These are phyloP conservation scores for Solanum acaule DNA, from an alignment of 257 asterid genomes.

Conservation along the genomic window DNA sequence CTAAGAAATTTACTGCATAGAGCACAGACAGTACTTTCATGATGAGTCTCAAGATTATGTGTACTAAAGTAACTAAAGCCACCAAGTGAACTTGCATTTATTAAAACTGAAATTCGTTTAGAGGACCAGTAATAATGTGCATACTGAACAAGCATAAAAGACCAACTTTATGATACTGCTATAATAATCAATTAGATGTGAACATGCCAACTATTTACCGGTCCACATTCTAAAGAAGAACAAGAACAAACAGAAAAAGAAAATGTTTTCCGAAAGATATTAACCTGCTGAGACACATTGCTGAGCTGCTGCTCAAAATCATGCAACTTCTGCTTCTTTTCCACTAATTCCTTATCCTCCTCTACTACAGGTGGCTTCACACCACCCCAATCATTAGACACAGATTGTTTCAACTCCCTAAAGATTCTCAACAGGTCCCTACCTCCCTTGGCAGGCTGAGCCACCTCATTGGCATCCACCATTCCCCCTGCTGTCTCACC, in stretches of 20 bases:
- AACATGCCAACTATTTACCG: background rate
- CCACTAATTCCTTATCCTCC: constrained; percentile 82
- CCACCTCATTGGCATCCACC: constrained; percentile 37
- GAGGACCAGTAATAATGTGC: background rate
- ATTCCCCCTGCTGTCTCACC: constrained; percentile 28
- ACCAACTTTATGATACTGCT: background rate
- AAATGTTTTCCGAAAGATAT: background rate
- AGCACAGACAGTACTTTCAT: background rate
- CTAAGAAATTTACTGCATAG: background rate
- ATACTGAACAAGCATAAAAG: background rate
- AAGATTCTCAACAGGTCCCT: constrained; percentile 65
- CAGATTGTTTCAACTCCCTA: constrained; percentile 85
- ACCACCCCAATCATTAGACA: constrained; percentile 88
- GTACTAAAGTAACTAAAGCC: background rate
- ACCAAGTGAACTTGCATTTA: background rate
- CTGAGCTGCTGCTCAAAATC: constrained; percentile 79
- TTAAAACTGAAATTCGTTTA: background rate
- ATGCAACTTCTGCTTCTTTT: constrained; percentile 59
- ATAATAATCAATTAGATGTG: background rate
- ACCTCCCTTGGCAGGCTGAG: constrained; percentile 72
- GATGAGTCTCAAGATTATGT: background rate
- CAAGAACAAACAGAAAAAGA: background rate
- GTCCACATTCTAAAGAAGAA: background rate
- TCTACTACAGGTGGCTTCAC: constrained; percentile 60
- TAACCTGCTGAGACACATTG: constrained; percentile 90